Evolutionary conservation across 257 asterid genomes (phyloP).

Genomic region (Jacaranda mimosifolia): DNA sequence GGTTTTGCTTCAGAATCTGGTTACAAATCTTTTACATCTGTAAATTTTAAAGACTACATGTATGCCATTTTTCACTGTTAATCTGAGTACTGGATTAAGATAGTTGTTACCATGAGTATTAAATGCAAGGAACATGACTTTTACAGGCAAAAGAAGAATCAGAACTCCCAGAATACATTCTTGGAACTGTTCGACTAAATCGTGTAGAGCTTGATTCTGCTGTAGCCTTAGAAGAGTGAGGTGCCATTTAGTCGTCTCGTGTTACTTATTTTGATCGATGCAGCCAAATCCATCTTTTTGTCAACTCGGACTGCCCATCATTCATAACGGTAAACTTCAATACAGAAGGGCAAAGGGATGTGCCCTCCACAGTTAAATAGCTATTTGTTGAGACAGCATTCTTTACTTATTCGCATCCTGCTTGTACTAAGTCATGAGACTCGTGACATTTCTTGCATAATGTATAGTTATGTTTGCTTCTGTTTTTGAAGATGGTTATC

Average conservation of each 20-base stretch:
- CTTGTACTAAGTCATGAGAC: constrained; percentile 8
- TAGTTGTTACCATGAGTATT: background rate
- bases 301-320: background rate
- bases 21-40: background rate
- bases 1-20: background rate
- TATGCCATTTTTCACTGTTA: background rate
- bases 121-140: background rate
- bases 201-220: constrained; percentile 84
- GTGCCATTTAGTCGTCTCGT: constrained; percentile 25
- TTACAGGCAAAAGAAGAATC: constrained; percentile 84
- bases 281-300: constrained; percentile 12
- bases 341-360: constrained; percentile 14
- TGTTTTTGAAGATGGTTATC: background rate
- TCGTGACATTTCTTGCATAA: constrained; percentile 21
- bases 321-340: background rate
- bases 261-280: constrained; percentile 19
- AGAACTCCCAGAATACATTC: constrained; percentile 94
- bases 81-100: background rate
- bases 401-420: constrained; percentile 1
- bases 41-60: background rate
- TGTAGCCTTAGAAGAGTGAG: constrained; percentile 64
- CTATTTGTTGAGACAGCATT: constrained; percentile 12
- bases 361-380: constrained; percentile 10
- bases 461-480: constrained; percentile 10
- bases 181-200: constrained; percentile 90